Base-by-base conservation (phyloP, 495 filamentous ascomycete species). In the Oidiodendron maius region DNA sequence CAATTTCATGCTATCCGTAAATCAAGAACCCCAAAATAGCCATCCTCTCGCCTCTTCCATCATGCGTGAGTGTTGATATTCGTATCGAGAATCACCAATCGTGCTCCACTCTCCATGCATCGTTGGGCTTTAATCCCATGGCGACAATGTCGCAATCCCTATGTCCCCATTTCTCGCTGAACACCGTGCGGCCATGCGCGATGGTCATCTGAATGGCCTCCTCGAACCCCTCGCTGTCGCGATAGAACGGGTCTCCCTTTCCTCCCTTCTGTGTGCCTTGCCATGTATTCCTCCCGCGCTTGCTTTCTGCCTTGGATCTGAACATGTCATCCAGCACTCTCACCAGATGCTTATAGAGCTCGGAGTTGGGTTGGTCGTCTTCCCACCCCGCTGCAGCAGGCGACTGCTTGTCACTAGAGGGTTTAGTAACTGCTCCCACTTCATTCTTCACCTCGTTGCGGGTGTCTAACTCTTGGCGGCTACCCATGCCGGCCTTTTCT, bases 191-290 rank as follows among this genome's bases (percentile, higher is more conserved):
- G 0, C 78, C 79, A 20, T 70, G 63, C 34, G 80, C 70, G 13
- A 76, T 81, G 44, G 72, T 64, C 53, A 79, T 66, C 9, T 63
- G 52, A 17, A 80, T 62, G n/a, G 69, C 76, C 25, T 64, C 64
- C 12, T 75, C 71, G 45, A 82, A 74, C 1, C 78, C 80, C 9
- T 56, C 66, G 0, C 70, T 54, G 43, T 77, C 68, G 44, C 80
- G 66, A 56, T 81, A 80, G 39, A 71, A 84, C 4, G 76, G 76
- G 55, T 84, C 81, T 4, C 80, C 81, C 40, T 72, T 52, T 0
- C 80, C 81, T 17, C 81, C 81, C 10, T 57, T 69, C 57, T 82
- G 80, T 26, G 63, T 61, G 2, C 53, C 51, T 53, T 83, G 81
- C 81, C 81, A 84, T 5, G 68, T 76, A 58, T 84, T 83, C 4